A percentile compares a stretch with the other conserved stretches of the same genome.
These are phyloP conservation scores for Puccinia horiana DNA, from an alignment of 1,284 basidiomycete genomes.

Conservation along the genomic window DNA sequence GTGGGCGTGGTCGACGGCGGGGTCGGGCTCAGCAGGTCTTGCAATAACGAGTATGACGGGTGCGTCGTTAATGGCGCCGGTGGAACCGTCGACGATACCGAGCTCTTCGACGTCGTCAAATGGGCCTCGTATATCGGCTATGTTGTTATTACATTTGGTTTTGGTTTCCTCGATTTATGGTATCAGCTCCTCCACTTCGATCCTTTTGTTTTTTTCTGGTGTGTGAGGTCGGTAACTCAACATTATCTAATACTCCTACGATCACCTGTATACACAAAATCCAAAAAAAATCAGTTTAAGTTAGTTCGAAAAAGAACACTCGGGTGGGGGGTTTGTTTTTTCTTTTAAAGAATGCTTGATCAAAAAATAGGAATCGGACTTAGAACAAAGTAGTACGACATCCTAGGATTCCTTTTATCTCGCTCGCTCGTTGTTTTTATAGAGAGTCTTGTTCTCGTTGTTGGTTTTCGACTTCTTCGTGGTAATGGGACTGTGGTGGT, in stretches of 20 bases:
- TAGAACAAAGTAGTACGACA: constrained; percentile 30
- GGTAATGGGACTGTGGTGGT: no score
- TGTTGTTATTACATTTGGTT: background rate
- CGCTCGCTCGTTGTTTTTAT: no score
- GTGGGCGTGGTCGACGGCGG: no score
- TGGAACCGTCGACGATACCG: constrained; percentile 50
- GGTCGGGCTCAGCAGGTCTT: no score
- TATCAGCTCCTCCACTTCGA: no score
- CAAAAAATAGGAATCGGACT: constrained; percentile 9
- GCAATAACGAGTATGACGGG: constrained; percentile 53
- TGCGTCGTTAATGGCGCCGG: constrained; percentile 34
- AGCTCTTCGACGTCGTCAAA: constrained; percentile 53
- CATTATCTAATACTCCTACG: constrained; percentile 36
- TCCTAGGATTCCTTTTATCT: no score
- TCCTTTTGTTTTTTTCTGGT: no score
- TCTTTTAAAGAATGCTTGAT: background rate
- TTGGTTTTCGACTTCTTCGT: no score
- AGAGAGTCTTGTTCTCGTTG: no score
- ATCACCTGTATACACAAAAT: constrained; percentile 18
- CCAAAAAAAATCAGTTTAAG: background rate
- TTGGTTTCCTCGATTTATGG: background rate
- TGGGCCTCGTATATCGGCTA: constrained; percentile 56
- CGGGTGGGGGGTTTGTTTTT: no score
- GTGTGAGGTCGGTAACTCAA: background rate
- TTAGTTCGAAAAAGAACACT: no score